Conservation (phyloP, 352 stramenopile genomes). For the Pythium dissotocum region DNA sequence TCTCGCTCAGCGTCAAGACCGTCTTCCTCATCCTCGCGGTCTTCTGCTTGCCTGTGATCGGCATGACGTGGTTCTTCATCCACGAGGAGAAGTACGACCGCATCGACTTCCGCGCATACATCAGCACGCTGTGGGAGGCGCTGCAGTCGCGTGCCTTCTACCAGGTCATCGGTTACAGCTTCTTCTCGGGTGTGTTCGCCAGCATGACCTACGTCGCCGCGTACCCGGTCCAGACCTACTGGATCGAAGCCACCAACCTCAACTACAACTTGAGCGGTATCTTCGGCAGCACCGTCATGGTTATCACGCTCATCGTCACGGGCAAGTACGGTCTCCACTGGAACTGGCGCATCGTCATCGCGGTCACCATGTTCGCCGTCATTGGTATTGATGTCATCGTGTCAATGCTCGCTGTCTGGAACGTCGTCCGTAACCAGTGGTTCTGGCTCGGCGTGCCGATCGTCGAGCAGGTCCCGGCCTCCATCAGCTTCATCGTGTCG, state of each 20-base stretch:
- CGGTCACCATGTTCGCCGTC: conserved; percentile 21
- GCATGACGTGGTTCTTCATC: conserved; percentile 37
- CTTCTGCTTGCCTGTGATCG: conserved; percentile 31
- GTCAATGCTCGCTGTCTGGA: conserved; percentile 30
- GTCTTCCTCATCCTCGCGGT: conserved; percentile 27
- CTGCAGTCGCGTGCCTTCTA: conserved; percentile 37
- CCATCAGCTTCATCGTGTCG: conserved; percentile 25
- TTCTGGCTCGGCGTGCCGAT: conserved; percentile 30
- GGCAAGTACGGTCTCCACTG: conserved; percentile 35
- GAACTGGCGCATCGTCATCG: conserved; percentile 32
- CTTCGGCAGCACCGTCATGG: conserved; percentile 21
- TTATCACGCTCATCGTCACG: conserved; percentile 23
- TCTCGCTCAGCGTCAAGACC: conserved; percentile 22
- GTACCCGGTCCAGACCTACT: conserved; percentile 24
- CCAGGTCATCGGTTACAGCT: conserved; percentile 25
- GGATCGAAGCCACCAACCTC: conserved; percentile 28
- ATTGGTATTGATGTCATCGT: conserved; percentile 24
- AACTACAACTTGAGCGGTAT: conserved; percentile 24
- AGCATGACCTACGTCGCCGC: conserved; percentile 22
- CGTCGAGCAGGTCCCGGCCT: conserved; percentile 22
- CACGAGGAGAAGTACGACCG: conserved; percentile 32
- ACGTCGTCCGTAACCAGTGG: conserved; percentile 28
- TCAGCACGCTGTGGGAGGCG: conserved; percentile 29
- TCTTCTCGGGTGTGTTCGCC: conserved; percentile 30
- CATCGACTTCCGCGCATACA: conserved; percentile 33